Evolutionary conservation across 257 asterid genomes (phyloP).

Genomic region (Rubia yunnanensis): DNA sequence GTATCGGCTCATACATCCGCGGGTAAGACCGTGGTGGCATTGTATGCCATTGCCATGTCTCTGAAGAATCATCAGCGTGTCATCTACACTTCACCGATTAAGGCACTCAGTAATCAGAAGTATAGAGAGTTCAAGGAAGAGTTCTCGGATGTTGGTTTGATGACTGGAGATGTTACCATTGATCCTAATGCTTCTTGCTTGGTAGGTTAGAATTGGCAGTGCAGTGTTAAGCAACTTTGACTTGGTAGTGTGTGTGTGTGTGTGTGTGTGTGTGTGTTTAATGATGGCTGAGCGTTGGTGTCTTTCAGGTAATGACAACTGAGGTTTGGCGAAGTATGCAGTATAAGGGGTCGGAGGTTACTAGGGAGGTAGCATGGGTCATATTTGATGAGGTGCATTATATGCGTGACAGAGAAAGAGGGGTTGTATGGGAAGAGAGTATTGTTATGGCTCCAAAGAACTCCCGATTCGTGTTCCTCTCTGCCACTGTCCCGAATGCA

Average conservation of each 20-base stretch:
- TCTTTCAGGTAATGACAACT: conserved; percentile 89
- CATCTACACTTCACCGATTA: conserved; percentile 87
- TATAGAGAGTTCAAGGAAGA: conserved; percentile 96
- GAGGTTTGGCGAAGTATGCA: conserved; percentile 99
- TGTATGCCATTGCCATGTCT: conserved; percentile 90
- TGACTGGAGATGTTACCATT: conserved; percentile 98
- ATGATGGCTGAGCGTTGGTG: conserved; percentile 12
- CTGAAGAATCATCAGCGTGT: conserved; percentile 76
- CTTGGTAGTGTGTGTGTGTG: neutral
- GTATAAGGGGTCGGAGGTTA: conserved; percentile 92
- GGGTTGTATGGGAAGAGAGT: conserved; percentile 99
- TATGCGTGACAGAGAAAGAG: conserved; percentile 97
- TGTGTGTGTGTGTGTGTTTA: neutral
- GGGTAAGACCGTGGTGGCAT: conserved; percentile 92
- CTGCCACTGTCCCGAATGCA: conserved; percentile 94
- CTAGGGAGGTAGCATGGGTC: conserved; percentile 94
- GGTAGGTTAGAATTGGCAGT: conserved; percentile 43
- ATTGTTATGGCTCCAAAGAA: conserved; percentile 93
- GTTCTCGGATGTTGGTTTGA: conserved; percentile 95
- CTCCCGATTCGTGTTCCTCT: conserved; percentile 80
- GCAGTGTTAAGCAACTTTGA: neutral
- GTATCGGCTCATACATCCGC: conserved; percentile 98
- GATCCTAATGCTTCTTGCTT: conserved; percentile 95
- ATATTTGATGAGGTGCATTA: conserved; percentile 97
- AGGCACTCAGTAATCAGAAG: conserved; percentile 96